Percentiles rank a stretch among this genome's conserved stretches.
Evolutionary conservation across 2,329 filamentous ascomycete genomes (phyloP).

Genomic region (Scolecobasidium constrictum): DNA sequence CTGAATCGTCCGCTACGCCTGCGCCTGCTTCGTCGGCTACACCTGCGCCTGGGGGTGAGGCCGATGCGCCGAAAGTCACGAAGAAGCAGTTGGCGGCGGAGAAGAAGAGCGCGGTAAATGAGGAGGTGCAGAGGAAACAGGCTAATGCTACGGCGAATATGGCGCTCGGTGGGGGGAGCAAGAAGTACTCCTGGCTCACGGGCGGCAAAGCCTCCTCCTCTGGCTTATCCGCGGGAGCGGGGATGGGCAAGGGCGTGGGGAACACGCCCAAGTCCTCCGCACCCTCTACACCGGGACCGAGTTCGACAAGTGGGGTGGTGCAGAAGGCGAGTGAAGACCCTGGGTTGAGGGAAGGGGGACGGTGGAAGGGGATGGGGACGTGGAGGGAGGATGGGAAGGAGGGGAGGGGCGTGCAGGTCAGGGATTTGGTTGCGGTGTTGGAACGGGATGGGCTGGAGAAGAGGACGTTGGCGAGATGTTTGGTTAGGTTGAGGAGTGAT

Average conservation of each 20-base stretch:
- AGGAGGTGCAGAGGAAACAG: slow-evolving; percentile 67
- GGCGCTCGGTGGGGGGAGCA: slow-evolving; percentile 59
- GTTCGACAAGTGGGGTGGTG: not conserved
- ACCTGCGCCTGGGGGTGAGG: slow-evolving; percentile 17
- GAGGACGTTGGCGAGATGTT: slow-evolving; percentile 44
- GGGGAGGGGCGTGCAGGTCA: slow-evolving; percentile 69
- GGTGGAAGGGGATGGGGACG: slow-evolving; percentile 3
- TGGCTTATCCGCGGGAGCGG: slow-evolving; percentile 5
- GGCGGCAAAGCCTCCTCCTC: not conserved
- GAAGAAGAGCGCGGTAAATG: slow-evolving; percentile 57
- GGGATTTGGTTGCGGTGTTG: slow-evolving; percentile 70
- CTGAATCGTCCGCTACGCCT: slow-evolving; percentile 18
- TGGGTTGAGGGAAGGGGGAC: slow-evolving; percentile 4
- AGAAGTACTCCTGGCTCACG: slow-evolving; percentile 71
- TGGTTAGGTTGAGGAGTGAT: slow-evolving; percentile 3
- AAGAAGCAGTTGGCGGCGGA: slow-evolving; percentile 82
- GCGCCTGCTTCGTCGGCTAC: slow-evolving; percentile 7
- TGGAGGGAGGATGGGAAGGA: slow-evolving; percentile 71
- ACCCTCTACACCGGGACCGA: not conserved
- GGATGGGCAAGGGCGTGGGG: slow-evolving; percentile 3
- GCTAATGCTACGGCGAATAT: slow-evolving; percentile 76
- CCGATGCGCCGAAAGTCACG: slow-evolving; percentile 41
- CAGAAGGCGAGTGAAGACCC: slow-evolving; percentile 2
- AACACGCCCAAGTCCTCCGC: not conserved
- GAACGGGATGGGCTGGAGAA: slow-evolving; percentile 65